Evolutionary conservation across 1,284 basidiomycete species (phyloP), one percentile per base, ranked within the genome.

Genomic region (Ceratorhiza oryzae-sativae): DNA sequence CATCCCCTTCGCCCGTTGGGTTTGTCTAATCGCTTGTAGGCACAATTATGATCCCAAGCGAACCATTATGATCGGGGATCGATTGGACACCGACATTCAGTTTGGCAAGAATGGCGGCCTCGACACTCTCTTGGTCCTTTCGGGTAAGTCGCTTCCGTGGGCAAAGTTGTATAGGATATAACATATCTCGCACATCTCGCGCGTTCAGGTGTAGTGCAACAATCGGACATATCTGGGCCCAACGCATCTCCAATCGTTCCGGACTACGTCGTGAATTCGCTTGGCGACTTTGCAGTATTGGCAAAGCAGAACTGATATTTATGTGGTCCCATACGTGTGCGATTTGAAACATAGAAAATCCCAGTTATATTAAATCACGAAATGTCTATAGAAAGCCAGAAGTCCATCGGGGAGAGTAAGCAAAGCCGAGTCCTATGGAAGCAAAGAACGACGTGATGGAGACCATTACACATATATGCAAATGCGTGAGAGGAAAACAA

Each of bases 51-150:
- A 98, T 80, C 91, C 91, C 42, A 82, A 85, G 71, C 85, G 90
- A 59, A 95, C 96, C 0, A 87, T 99, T 78, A 97, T 99, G 92
- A 86, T 98, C 49, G 97, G 97, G 46, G 97, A 99, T 81, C 88
- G 97, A 72, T 84, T 99, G 73, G 90, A 94, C 77, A 99, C 97
- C 1, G 97, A 99, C 81, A 95, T 97, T 77, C 81, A 92, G 58
- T 99, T 99, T 77, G 97, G 94, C 55, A 86, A 93, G 79, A 86
- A 87, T 55, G 94, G 94, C 27, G 93, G 93, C 13, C 84, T 98
- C 23, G 82, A 92, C 15, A 97, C 95, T 0, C 83, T 98, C 63
- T 87, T 98, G 49, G 97, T 99, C 62, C 83, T 99, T 75, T 97
- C 95, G n/a, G 97, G 96, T 90, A 76, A 72, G 76, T 51, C 32